phyloP scores from a whole-genome alignment of 2,329 filamentous ascomycete species.

The Aspergillus neotritici region DNA sequence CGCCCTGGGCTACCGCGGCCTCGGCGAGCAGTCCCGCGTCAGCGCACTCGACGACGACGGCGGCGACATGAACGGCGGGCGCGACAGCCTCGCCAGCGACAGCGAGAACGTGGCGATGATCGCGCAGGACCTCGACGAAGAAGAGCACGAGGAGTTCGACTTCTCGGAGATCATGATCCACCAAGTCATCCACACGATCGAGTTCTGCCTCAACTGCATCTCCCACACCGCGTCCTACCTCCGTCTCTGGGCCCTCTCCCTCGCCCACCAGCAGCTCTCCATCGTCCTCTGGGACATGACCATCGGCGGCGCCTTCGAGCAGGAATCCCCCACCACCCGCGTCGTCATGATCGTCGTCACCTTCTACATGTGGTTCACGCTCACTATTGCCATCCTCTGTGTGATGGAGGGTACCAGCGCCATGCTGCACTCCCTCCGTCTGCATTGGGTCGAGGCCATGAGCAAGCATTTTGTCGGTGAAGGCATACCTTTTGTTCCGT shows the following conservation, averaged over 20 bases:
- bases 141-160: slow-evolving; percentile 93
- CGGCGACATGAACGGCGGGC: slow-evolving; percentile 60
- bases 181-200: slow-evolving; percentile 97
- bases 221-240: slow-evolving; percentile 98
- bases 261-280: slow-evolving; percentile 95
- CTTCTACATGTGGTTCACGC: slow-evolving; percentile 85
- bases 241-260: slow-evolving; percentile 93
- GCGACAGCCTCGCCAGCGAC: slow-evolving; percentile 67
- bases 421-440: slow-evolving; percentile 85
- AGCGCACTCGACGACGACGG: slow-evolving; percentile 88
- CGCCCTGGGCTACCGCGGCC: slow-evolving; percentile 82
- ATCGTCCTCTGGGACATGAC: slow-evolving; percentile 98
- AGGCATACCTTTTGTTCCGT: slow-evolving; percentile 79
- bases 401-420: slow-evolving; percentile 95
- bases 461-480: slow-evolving; percentile 94
- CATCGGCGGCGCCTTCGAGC: slow-evolving; percentile 66
- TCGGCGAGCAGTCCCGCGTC: slow-evolving; percentile 81
- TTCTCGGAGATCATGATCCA: slow-evolving; percentile 98
- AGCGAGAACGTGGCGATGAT: slow-evolving; percentile 83
- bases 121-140: slow-evolving; percentile 70
- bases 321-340: slow-evolving; percentile 58
- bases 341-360: slow-evolving; percentile 74
- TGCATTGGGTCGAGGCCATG: slow-evolving; percentile 97
- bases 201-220: slow-evolving; percentile 98
- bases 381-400: slow-evolving; percentile 74